These are phyloP conservation scores for Arabis alpina DNA, from an alignment of 345 rosid genomes.

Conservation along the genomic window DNA sequence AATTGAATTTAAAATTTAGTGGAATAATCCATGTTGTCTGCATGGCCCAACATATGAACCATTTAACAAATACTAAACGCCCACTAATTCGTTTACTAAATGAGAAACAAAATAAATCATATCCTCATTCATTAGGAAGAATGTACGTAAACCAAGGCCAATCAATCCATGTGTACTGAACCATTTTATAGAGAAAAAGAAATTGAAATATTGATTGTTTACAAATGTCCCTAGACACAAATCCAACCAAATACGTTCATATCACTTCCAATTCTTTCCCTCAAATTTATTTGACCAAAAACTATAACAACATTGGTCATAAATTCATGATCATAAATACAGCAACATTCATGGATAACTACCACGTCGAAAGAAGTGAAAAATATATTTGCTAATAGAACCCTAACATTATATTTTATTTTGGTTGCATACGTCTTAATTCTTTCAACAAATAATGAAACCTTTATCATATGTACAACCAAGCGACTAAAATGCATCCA, in stretches of 20 bases:
- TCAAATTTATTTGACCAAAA: neutral
- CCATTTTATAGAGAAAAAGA: too few species aligned
- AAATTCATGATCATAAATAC: neutral
- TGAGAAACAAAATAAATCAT: neutral
- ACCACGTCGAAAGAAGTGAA: neutral
- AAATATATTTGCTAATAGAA: conserved; percentile 8
- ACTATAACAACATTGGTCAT: conserved; percentile 14
- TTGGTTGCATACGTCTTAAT: conserved; percentile 2
- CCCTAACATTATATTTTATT: neutral
- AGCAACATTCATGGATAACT: neutral
- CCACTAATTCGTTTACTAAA: neutral
- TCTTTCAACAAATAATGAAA: neutral
- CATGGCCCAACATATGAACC: neutral
- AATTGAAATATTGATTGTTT: neutral
- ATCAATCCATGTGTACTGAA: neutral
- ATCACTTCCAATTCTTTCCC: conserved; percentile 1
- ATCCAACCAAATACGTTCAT: neutral
- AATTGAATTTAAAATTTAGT: neutral
- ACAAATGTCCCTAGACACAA: conserved; percentile 11
- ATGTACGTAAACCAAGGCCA: conserved; percentile 3
- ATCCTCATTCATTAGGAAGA: neutral
- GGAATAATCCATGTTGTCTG: neutral
- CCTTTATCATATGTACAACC: neutral
- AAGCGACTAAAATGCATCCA: neutral
- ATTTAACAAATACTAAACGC: neutral